These are phyloP conservation scores for Collybia mongolica DNA, from an alignment of 768 basidiomycete species.

Conservation along the genomic window DNA sequence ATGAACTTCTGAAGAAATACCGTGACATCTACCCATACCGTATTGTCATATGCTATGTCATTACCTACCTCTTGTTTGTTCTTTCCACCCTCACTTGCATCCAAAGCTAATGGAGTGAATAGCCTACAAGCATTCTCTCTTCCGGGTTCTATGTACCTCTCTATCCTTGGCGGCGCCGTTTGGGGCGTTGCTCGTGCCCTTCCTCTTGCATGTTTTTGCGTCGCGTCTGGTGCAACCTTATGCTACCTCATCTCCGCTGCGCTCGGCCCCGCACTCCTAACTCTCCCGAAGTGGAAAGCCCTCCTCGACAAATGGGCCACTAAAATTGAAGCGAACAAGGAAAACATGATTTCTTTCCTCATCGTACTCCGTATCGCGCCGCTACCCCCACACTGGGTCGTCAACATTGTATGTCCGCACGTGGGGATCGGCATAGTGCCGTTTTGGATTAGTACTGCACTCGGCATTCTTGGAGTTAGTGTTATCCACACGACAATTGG, in stretches of 20 bases:
- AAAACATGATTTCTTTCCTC: constrained; percentile 88
- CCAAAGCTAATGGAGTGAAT: constrained; percentile 8
- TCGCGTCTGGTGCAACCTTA: constrained; percentile 86
- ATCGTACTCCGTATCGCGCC: constrained; percentile 95
- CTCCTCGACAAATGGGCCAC: constrained; percentile 79
- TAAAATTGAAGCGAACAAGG: constrained; percentile 75
- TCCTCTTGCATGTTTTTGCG: constrained; percentile 88
- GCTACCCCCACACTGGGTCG: constrained; percentile 94
- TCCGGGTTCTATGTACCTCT: constrained; percentile 97
- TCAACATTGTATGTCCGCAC: constrained; percentile 91
- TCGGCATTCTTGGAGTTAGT: constrained; percentile 87
- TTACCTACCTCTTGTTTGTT: constrained; percentile 89
- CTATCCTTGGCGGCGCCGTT: constrained; percentile 93
- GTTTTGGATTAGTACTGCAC: constrained; percentile 89
- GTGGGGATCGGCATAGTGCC: constrained; percentile 81
- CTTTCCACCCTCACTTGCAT: constrained; percentile 5
- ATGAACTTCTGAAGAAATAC: constrained; percentile 87
- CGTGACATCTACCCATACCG: constrained; percentile 83
- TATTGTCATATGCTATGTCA: constrained; percentile 84
- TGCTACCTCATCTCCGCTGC: constrained; percentile 93
- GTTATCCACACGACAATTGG: constrained; percentile 97
- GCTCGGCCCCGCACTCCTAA: constrained; percentile 88
- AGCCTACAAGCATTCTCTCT: constrained; percentile 96
- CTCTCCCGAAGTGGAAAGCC: constrained; percentile 82
- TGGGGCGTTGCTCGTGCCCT: constrained; percentile 89